Conservation (phyloP, 306 rosid species). For the Sicyos edulis region DNA sequence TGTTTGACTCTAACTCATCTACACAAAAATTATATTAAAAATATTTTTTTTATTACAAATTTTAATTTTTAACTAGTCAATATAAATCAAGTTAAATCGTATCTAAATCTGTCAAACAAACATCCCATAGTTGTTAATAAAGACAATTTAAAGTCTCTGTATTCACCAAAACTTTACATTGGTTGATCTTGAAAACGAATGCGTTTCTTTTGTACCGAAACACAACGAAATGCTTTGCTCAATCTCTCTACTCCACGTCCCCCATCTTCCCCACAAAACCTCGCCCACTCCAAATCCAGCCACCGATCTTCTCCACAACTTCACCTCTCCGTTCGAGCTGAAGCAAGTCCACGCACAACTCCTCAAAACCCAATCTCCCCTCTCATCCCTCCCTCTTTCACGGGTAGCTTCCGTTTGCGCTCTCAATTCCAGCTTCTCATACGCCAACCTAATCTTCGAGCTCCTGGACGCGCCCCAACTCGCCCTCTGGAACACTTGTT, state of each 20-base stretch:
- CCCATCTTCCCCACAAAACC: conserved; percentile 13
- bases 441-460: conserved; percentile 34
- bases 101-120: no score
- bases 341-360: conserved; percentile 52
- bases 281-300: no score
- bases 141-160: no score
- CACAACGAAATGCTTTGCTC: conserved; percentile 12
- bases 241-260: not conserved
- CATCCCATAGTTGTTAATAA: no score
- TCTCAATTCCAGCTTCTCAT: conserved; percentile 33
- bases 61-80: no score
- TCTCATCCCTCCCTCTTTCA: conserved; percentile 38
- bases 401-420: conserved; percentile 40
- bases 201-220: not conserved
- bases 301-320: conserved; percentile 34
- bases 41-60: no score
- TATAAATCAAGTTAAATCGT: no score
- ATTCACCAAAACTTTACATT: no score
- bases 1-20: no score
- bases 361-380: conserved; percentile 38
- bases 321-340: conserved; percentile 48
- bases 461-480: conserved; percentile 20
- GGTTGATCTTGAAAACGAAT: not conserved
- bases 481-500: conserved; percentile 38
- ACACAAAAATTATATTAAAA: no score